Conservation (phyloP, 257 asterid genomes). For the Plectranthus barbatus region DNA sequence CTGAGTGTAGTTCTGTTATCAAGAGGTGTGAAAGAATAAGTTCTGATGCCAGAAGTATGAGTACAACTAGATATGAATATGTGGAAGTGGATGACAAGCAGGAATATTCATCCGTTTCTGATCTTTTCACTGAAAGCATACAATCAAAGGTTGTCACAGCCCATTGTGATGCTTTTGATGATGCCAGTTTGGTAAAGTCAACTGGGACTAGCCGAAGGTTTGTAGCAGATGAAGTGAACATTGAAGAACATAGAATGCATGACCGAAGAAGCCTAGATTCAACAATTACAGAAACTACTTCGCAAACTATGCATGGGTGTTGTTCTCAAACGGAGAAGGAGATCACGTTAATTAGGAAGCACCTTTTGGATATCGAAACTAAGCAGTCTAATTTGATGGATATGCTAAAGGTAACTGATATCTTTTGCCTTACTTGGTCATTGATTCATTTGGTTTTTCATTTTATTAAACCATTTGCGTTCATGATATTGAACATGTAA, state of each 20-base stretch:
- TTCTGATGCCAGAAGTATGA: slow-evolving; percentile 35
- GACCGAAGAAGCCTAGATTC: slow-evolving; percentile 84
- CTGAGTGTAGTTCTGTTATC: slow-evolving; percentile 63
- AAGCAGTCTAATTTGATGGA: slow-evolving; percentile 77
- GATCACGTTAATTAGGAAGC: slow-evolving; percentile 52
- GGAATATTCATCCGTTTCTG: slow-evolving; percentile 61
- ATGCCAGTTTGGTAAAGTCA: slow-evolving; percentile 49
- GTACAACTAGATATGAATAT: slow-evolving; percentile 47
- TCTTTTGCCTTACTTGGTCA: neutral
- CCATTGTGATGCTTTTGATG: slow-evolving; percentile 40
- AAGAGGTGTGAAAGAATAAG: slow-evolving; percentile 48
- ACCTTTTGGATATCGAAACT: slow-evolving; percentile 74
- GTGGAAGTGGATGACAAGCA: slow-evolving; percentile 67
- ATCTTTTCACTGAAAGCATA: slow-evolving; percentile 47
- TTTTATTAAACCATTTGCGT: neutral
- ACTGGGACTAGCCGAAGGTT: slow-evolving; percentile 51
- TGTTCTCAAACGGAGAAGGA: slow-evolving; percentile 67
- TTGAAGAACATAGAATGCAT: slow-evolving; percentile 53
- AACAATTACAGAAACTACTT: slow-evolving; percentile 64
- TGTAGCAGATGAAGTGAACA: slow-evolving; percentile 50
- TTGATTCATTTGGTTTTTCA: slow-evolving; percentile 4
- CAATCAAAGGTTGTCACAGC: slow-evolving; percentile 34
- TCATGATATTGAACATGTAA: neutral
- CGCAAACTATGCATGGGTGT: slow-evolving; percentile 36
- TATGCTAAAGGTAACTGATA: slow-evolving; percentile 58